These are phyloP conservation scores for Pichia phayaonensis DNA, from an alignment of 805 yeast species.

Conservation along the genomic window DNA sequence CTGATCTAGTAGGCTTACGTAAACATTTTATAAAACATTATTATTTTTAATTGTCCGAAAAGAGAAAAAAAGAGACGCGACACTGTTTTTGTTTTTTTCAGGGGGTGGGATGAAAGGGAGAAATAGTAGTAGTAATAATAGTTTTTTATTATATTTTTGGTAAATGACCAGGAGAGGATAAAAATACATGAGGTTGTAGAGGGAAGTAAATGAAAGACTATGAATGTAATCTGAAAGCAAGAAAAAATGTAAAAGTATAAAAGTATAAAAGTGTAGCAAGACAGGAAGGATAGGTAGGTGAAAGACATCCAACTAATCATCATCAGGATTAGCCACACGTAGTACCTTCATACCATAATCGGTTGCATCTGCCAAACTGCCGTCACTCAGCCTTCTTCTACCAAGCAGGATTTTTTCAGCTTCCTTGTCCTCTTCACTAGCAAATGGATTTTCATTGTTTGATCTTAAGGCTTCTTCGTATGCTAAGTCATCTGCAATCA, in stretches of 20 bases:
- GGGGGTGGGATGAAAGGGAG: neutral
- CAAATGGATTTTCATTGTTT: constrained; percentile 50
- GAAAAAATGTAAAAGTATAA: no score
- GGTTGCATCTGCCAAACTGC: constrained; percentile 79
- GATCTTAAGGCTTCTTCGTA: constrained; percentile 52
- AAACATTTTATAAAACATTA: neutral
- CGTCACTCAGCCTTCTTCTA: constrained; percentile 75
- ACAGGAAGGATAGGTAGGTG: no score
- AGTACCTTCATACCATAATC: constrained; percentile 75
- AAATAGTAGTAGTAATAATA: no score
- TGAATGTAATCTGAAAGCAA: no score
- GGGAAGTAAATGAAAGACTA: no score
- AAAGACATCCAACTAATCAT: constrained; percentile 4
- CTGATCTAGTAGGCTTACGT: no score
- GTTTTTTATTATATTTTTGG: no score
- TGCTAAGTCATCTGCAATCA: constrained; percentile 45
- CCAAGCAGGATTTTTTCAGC: constrained; percentile 59
- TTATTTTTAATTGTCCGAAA: no score
- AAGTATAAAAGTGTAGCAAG: no score
- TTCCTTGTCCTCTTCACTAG: constrained; percentile 41
- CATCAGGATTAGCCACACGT: constrained; percentile 84
- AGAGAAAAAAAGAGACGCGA: neutral
- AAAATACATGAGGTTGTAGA: no score
- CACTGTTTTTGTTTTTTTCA: no score
- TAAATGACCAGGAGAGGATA: no score